A percentile compares a stretch with the other conserved stretches of the same genome.
These are phyloP conservation scores for Smittium mucronatum DNA, from an alignment of 371 early-diverging fungal genomes.

Conservation along the genomic window DNA sequence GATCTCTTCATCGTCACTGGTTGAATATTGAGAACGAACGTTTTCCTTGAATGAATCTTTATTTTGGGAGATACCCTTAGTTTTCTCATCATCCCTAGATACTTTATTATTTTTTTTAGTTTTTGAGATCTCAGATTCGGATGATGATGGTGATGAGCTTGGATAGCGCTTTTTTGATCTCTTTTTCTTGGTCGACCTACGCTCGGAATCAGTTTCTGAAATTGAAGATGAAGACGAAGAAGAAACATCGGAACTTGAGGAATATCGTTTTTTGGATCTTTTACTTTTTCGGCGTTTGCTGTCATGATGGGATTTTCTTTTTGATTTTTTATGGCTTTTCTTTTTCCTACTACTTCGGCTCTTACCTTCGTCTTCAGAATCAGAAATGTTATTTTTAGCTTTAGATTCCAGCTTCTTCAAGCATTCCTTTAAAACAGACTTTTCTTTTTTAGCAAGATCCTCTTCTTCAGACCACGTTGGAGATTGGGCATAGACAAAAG, in stretches of 20 bases:
- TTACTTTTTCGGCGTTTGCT: neutral
- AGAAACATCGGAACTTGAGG: neutral
- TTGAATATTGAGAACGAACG: neutral
- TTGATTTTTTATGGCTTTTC: slow-evolving; percentile 10
- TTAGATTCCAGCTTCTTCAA: slow-evolving; percentile 13
- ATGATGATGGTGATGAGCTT: neutral
- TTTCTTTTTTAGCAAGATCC: slow-evolving; percentile 28
- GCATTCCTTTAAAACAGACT: slow-evolving; percentile 12
- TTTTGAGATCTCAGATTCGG: neutral
- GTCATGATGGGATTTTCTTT: neutral
- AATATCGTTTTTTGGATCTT: slow-evolving; percentile 8
- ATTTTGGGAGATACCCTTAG: neutral
- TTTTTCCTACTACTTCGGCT: slow-evolving; percentile 14
- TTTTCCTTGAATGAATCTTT: neutral
- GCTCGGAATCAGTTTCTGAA: neutral
- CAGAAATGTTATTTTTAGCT: slow-evolving; percentile 7
- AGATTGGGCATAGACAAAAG: slow-evolving; percentile 56
- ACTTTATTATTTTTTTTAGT: neutral
- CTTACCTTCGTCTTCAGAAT: slow-evolving; percentile 12
- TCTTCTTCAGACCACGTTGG: slow-evolving; percentile 39
- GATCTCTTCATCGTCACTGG: neutral
- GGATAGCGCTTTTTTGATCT: neutral
- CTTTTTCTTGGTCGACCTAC: neutral
- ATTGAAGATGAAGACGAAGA: neutral
- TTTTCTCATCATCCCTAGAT: neutral